Conservation (phyloP, 352 stramenopile genomes). For the Hyaloperonospora brassicae region DNA sequence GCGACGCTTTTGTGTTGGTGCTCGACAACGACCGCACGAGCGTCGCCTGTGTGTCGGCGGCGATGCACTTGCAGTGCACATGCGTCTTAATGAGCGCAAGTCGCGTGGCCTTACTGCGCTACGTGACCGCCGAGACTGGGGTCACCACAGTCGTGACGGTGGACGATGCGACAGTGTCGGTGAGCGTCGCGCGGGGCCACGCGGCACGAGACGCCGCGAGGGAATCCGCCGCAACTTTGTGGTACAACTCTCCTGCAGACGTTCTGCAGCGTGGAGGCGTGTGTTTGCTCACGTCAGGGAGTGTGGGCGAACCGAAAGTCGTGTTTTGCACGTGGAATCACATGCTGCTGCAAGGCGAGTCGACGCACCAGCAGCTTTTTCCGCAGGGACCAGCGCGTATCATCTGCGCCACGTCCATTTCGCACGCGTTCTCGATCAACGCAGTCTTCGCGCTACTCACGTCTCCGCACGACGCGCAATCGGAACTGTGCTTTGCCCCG, state of each 20-base stretch:
- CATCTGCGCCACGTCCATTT: constrained; percentile 72
- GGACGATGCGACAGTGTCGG: constrained; percentile 22
- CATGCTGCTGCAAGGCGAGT: constrained; percentile 73
- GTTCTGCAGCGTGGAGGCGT: constrained; percentile 38
- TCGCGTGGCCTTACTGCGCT: constrained; percentile 37
- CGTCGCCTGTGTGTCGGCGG: constrained; percentile 61
- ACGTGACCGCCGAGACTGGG: constrained; percentile 49
- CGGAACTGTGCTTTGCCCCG: constrained; percentile 62
- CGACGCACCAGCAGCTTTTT: constrained; percentile 71
- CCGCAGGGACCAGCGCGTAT: constrained; percentile 48
- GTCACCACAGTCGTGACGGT: constrained; percentile 53
- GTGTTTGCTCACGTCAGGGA: constrained; percentile 81
- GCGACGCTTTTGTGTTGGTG: constrained; percentile 57
- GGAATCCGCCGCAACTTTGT: constrained; percentile 11
- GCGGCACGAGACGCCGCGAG: constrained; percentile 2
- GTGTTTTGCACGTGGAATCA: constrained; percentile 63
- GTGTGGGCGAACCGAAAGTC: constrained; percentile 68
- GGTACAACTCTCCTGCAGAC: constrained; percentile 26
- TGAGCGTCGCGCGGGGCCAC: constrained; percentile 21
- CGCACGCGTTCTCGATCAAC: constrained; percentile 83
- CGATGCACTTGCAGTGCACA: constrained; percentile 54
- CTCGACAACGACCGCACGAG: constrained; percentile 67
- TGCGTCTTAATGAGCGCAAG: constrained; percentile 46
- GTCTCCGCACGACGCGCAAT: constrained; percentile 49
- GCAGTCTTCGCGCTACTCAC: constrained; percentile 72